Evolutionary conservation across 139 green algal species (phyloP), one percentile per base, ranked within the genome.

Genomic region (Trebouxia sp.): DNA sequence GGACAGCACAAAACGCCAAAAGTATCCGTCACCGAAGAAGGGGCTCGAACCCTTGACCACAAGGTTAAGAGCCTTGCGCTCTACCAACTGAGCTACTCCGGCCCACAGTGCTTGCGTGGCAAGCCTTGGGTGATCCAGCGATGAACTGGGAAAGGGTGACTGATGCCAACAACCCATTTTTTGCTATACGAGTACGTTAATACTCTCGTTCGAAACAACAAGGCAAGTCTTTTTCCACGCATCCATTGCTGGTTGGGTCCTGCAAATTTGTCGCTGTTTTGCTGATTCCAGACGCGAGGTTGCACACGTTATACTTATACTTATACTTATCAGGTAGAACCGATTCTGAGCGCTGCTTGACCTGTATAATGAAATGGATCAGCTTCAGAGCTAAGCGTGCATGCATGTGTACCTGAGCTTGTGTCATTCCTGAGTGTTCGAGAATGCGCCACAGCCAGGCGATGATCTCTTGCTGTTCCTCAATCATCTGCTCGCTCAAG

Each of bases 401-500:
- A n/a, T n/a, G n/a, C n/a, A n/a, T n/a, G n/a, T n/a, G n/a, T 35
- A 88, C 75, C 30, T 67, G 62, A 43, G 88, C 84, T 38, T 80
- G 53, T 12, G 83, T 82, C 15, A 94, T 76, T 0, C 90, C 90
- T 1, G 66, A 82, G 28, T 87, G 85, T 39, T 90, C 83, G 28
- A 93, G 82, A 51, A 93, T 90, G n/a, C 53, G 77, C 91, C 89
- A 93, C 22, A 94, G 80, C 83, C 93, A 92, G 62, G 70, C 69
- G 56, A 93, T 92, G 30, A 92, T 89, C 42, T 87, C 86, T 15
- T 89, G 83, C 85, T 93, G 91, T 72, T 93, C 91, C 12, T 77
- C 75, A 69, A 94, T 93, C 75, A 95, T 90, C 83, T 94, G 87
- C 75, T 95, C 90, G 22, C 88, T 88, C 42, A 94, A 84, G 1